These are phyloP conservation scores for Fusarium oligoseptatum DNA, from an alignment of 2,329 filamentous ascomycete species.

Conservation along the genomic window DNA sequence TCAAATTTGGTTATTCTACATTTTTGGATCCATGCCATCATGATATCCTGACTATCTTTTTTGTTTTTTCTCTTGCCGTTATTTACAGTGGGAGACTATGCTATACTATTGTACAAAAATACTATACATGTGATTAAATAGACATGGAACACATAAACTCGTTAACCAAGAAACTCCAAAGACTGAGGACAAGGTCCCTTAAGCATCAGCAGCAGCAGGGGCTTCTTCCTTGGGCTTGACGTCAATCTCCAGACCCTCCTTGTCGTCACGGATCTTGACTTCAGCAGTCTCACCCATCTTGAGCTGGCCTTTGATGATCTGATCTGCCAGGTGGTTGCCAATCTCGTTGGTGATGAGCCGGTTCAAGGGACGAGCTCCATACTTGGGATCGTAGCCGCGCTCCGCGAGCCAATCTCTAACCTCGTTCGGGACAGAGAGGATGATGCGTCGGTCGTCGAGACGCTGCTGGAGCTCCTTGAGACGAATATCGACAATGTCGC, in stretches of 20 bases:
- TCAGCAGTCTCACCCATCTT: constrained; percentile 80
- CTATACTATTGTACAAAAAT: constrained; percentile 13
- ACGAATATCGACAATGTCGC: constrained; percentile 94
- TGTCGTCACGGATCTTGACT: constrained; percentile 76
- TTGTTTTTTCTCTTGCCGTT: not conserved
- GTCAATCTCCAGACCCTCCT: constrained; percentile 67
- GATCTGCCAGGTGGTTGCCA: constrained; percentile 88
- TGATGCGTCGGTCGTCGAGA: constrained; percentile 88
- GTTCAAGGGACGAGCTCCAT: constrained; percentile 91
- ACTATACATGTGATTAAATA: constrained; percentile 7
- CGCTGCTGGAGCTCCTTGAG: constrained; percentile 85
- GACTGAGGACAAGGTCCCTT: not conserved
- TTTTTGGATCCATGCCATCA: constrained; percentile 7
- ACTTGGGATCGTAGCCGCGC: constrained; percentile 90
- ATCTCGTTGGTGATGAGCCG: constrained; percentile 91
- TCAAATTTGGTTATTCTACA: constrained; percentile 27
- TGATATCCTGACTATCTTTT: constrained; percentile 1
- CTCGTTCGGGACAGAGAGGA: constrained; percentile 75
- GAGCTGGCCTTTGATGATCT: constrained; percentile 89
- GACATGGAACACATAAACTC: constrained; percentile 44
- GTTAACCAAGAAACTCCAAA: constrained; percentile 18
- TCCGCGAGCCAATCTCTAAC: constrained; percentile 91
- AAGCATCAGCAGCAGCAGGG: not conserved
- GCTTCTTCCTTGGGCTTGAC: constrained; percentile 36
- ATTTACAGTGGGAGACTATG: constrained; percentile 14